phyloP scores from a whole-genome alignment of 2,329 filamentous ascomycete species.

The Dothideomycetidae sp. region DNA sequence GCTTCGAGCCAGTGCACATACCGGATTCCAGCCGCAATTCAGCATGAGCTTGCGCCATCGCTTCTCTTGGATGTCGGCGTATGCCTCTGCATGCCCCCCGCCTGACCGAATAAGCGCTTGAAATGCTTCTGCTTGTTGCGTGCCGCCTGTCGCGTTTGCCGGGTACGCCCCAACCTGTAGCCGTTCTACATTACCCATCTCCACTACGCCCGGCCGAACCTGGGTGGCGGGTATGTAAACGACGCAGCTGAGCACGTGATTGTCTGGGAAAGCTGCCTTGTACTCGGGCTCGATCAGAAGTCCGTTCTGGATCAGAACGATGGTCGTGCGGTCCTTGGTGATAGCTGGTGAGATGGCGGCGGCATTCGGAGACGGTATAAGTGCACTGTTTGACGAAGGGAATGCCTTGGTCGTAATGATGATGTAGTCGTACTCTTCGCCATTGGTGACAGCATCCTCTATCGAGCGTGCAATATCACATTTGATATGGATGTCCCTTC shows the following conservation, averaged over 20 bases:
- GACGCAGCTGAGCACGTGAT: slow-evolving; percentile 42
- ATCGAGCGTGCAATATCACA: slow-evolving; percentile 24
- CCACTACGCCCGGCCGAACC: slow-evolving; percentile 33
- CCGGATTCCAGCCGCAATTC: slow-evolving; percentile 48
- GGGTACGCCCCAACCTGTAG: slow-evolving; percentile 32
- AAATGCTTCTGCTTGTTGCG: slow-evolving; percentile 22
- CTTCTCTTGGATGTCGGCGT: slow-evolving; percentile 41
- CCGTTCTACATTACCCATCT: slow-evolving; percentile 32
- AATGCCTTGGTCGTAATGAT: slow-evolving; percentile 35
- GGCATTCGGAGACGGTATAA: slow-evolving; percentile 15
- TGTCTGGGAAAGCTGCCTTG: slow-evolving; percentile 32
- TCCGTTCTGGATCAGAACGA: slow-evolving; percentile 49
- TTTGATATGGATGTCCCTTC: slow-evolving; percentile 20
- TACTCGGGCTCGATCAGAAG: slow-evolving; percentile 47
- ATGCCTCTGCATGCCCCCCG: slow-evolving; percentile 34
- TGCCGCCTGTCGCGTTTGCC: slow-evolving; percentile 10
- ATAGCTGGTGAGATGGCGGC: slow-evolving; percentile 28
- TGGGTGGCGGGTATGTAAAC: slow-evolving; percentile 41
- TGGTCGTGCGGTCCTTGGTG: slow-evolving; percentile 30
- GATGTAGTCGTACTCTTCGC: slow-evolving; percentile 32
- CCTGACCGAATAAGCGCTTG: slow-evolving; percentile 28
- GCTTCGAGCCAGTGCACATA: slow-evolving; percentile 41
- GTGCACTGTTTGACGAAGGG: slow-evolving; percentile 16
- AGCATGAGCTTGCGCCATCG: slow-evolving; percentile 48
- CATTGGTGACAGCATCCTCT: slow-evolving; percentile 21